phyloP scores from a whole-genome alignment of 139 green algal species.

The Tetraselmis striata region DNA sequence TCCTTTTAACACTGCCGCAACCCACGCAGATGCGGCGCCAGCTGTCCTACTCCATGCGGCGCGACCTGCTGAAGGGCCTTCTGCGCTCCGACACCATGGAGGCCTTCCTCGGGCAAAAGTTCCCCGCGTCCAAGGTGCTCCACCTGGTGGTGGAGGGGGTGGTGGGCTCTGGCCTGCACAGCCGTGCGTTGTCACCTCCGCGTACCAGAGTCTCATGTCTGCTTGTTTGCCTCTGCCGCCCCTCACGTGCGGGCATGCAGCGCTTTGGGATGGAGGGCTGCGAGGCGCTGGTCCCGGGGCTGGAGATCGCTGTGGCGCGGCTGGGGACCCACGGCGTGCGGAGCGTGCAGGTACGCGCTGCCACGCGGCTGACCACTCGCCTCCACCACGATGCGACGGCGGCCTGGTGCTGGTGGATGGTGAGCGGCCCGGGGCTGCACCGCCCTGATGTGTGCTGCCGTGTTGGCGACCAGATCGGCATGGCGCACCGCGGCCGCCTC shows the following conservation, averaged over 20 bases:
- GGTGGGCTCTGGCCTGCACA: not conserved
- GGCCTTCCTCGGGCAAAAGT: constrained; percentile 45
- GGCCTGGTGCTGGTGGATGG: too few relatives aligned
- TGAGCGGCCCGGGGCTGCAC: not conserved
- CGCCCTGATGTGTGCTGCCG: not conserved
- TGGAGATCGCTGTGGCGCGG: constrained; percentile 29
- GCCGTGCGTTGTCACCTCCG: not conserved
- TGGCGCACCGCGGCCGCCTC: constrained; percentile 57
- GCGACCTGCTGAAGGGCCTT: constrained; percentile 14
- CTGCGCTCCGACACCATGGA: constrained; percentile 43
- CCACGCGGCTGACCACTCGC: not conserved
- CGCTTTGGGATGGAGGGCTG: constrained; percentile 62
- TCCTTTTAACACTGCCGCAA: too few relatives aligned
- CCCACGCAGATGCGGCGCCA: constrained; percentile 14
- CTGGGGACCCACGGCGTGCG: constrained; percentile 24
- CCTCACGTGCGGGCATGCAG: constrained; percentile 8
- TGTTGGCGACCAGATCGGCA: constrained; percentile 35
- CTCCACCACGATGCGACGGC: too few relatives aligned
- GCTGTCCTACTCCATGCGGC: not conserved
- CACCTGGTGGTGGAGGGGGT: not conserved
- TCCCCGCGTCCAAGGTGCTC: constrained; percentile 45
- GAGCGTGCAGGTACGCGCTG: constrained; percentile 30
- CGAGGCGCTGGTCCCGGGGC: constrained; percentile 47
- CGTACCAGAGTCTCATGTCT: not conserved
- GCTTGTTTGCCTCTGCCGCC: not conserved